A percentile compares a stretch with the other conserved stretches of the same genome.
These are phyloP conservation scores for Olyra latifolia DNA, from an alignment of 176 grass and related monocot genomes.

Conservation along the genomic window DNA sequence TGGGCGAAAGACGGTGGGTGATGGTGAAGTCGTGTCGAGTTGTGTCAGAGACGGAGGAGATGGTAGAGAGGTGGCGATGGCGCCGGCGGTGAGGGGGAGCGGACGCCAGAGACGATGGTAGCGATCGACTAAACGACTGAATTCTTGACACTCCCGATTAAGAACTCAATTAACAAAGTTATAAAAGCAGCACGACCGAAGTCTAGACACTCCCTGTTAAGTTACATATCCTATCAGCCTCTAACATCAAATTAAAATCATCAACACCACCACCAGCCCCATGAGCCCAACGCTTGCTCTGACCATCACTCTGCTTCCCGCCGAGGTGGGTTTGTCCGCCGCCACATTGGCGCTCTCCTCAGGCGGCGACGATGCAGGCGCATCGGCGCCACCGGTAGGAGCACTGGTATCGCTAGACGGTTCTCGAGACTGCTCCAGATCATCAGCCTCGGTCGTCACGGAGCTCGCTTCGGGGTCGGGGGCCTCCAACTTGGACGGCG, in stretches of 20 bases:
- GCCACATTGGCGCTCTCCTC: neutral
- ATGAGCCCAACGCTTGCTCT: constrained; percentile 22
- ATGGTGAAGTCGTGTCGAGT: too few relatives aligned
- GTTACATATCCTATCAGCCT: neutral
- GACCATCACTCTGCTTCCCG: neutral
- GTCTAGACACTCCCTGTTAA: too few relatives aligned
- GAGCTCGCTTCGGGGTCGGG: neutral
- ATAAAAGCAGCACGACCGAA: too few relatives aligned
- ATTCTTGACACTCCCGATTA: too few relatives aligned
- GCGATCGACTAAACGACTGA: too few relatives aligned
- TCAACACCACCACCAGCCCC: constrained; percentile 23
- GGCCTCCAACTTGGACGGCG: neutral
- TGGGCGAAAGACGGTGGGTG: too few relatives aligned
- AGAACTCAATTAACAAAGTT: too few relatives aligned
- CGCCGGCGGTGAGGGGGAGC: too few relatives aligned
- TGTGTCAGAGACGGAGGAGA: too few relatives aligned
- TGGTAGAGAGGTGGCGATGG: too few relatives aligned
- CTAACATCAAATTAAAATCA: neutral
- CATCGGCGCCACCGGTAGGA: neutral
- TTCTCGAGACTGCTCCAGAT: neutral
- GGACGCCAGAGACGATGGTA: too few relatives aligned
- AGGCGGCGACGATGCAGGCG: neutral
- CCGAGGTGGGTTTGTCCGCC: neutral
- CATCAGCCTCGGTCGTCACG: neutral
- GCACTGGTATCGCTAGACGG: neutral